phyloP scores from a whole-genome alignment of 306 rosid species.

The Sicyos baderoa region DNA sequence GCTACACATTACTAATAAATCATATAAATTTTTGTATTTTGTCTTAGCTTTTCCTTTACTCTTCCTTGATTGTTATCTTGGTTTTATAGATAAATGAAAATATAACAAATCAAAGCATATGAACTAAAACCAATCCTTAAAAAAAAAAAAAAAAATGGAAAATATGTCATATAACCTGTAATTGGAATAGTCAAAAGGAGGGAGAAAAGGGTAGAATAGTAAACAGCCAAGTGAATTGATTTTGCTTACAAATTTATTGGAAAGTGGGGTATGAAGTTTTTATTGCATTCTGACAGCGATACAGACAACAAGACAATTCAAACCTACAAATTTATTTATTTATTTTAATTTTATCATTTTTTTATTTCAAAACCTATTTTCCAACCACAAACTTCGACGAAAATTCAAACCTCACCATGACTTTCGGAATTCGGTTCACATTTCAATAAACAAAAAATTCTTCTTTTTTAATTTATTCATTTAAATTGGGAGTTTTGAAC shows the following conservation, averaged over 20 bases:
- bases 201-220: not conserved
- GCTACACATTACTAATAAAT: too few relatives aligned
- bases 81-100: too few relatives aligned
- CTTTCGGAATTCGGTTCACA: not conserved
- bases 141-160: too few relatives aligned
- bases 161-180: too few relatives aligned
- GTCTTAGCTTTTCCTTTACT: too few relatives aligned
- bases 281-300: not conserved
- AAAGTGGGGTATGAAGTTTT: not conserved
- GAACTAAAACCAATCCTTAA: too few relatives aligned
- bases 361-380: not conserved
- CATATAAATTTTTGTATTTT: too few relatives aligned
- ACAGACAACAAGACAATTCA: not conserved
- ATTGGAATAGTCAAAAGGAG: not conserved
- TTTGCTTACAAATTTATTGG: not conserved
- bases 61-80: too few relatives aligned
- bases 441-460: not conserved
- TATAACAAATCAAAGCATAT: too few relatives aligned
- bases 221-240: not conserved
- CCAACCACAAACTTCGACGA: not conserved
- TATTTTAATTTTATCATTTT: not conserved
- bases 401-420: not conserved
- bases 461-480: too few relatives aligned
- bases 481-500: too few relatives aligned
- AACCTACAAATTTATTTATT: not conserved